These are phyloP conservation scores for Fagopyrum tataricum DNA, from an alignment of 148 eudicot genomes.

Conservation along the genomic window DNA sequence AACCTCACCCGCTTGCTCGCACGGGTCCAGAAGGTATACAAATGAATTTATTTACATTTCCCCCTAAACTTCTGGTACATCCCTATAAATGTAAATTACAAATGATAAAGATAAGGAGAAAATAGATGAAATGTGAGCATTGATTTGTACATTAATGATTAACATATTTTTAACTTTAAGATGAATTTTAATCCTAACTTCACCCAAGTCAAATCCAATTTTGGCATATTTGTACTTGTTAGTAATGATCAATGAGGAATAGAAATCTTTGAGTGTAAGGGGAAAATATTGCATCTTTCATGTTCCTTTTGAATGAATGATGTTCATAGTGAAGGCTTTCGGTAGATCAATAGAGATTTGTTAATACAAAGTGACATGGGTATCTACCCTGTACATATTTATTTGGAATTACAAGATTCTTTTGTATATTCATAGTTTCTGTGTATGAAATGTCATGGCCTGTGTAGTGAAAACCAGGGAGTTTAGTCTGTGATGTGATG, in stretches of 20 bases:
- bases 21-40: conserved; percentile 88
- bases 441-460: not conserved
- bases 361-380: not conserved
- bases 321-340: not conserved
- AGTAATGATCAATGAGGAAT: not conserved
- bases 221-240: not conserved
- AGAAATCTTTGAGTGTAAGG: not conserved
- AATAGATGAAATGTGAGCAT: too few relatives aligned
- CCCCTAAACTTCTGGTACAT: not conserved
- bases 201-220: too few relatives aligned
- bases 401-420: not conserved
- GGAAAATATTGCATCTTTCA: not conserved
- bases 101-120: too few relatives aligned
- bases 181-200: too few relatives aligned
- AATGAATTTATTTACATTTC: not conserved
- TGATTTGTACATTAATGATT: too few relatives aligned
- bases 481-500: not conserved
- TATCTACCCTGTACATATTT: not conserved
- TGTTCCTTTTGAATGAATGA: not conserved
- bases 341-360: not conserved
- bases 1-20: conserved; percentile 92
- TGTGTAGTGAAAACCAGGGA: not conserved
- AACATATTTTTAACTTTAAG: too few relatives aligned
- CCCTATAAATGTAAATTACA: too few relatives aligned
- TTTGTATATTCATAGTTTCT: not conserved